Base-by-base conservation (phyloP, 495 filamentous ascomycete species). In the Talaromyces thailandensis region DNA sequence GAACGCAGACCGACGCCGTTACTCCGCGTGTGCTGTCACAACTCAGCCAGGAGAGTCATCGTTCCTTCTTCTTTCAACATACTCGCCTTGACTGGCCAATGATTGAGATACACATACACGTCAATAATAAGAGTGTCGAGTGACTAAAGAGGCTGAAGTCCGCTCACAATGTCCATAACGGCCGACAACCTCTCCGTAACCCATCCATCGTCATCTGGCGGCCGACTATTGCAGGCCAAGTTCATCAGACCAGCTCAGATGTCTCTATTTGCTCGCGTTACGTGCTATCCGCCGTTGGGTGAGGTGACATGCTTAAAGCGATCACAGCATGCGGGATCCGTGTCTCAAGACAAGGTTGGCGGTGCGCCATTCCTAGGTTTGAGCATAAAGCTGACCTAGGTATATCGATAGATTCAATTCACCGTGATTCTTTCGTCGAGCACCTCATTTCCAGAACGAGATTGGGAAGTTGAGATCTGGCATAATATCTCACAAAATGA, bases 381-480 rank as follows among this genome's bases (percentile, higher is more conserved):
- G 21, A 35, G 9, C 23, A 32, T 25, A 18, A 31, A 40, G 23
- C 29, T 62, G 18, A 23, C 6, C 6, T 48, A 6, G n/a, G 24
- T 31, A 32, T 62, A 37, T 62, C 5, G 21, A n/a, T 63, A 83
- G 75, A 75, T 89, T 12, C 67, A 67, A 3, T 88, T 94, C 63
- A 85, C 82, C 16, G 89, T 90, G 16, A 72, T 91, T n/a, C 75
- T 96, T 29, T 89, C 92, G 63, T 82, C 85, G 24, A 84, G 81
- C 51, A 78, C 68, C 35, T 75, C 73, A 56, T 78, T 83, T 32
- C 77, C 77, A 1, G 68, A 82, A 6, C 80, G 87, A 64, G 62
- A 73, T 43, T 95, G 89, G 88, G 81, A 94, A 68, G 81, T 88
- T 6, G 80, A 86, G 32, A 75, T 96, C 1, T 96, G 91, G 91